These are phyloP conservation scores for Jatropha multifida DNA, from an alignment of 441 rosid genomes.

Conservation along the genomic window DNA sequence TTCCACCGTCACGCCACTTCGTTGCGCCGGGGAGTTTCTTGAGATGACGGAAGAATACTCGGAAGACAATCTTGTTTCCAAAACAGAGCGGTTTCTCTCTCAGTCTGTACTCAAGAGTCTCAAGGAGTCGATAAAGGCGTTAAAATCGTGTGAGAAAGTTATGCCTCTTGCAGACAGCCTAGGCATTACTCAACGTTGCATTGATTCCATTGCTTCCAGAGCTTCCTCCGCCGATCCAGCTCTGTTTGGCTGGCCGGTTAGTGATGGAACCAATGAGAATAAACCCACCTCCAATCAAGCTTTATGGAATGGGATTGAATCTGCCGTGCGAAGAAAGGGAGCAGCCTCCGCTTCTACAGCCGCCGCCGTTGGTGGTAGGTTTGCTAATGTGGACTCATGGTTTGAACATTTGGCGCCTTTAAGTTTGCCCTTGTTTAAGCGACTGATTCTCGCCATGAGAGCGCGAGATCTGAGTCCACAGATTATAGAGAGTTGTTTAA, in stretches of 20 bases:
- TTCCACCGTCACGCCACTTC: conserved; percentile 71
- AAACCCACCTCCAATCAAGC: conserved; percentile 30
- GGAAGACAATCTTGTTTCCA: conserved; percentile 73
- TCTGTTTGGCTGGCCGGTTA: conserved; percentile 90
- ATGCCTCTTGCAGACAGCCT: conserved; percentile 62
- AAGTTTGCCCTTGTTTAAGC: conserved; percentile 57
- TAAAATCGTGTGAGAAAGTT: conserved; percentile 75
- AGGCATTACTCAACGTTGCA: conserved; percentile 66
- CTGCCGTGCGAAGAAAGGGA: conserved; percentile 82
- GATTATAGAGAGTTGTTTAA: conserved; percentile 66
- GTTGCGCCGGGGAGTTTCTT: conserved; percentile 83
- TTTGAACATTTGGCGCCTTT: conserved; percentile 68
- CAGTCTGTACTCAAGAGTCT: conserved; percentile 76
- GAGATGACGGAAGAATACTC: conserved; percentile 94
- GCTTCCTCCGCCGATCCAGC: conserved; percentile 86
- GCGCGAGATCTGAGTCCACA: conserved; percentile 66
- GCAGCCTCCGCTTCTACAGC: conserved; percentile 20
- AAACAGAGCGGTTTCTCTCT: conserved; percentile 74
- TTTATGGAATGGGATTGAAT: conserved; percentile 70
- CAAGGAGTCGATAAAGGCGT: conserved; percentile 76
- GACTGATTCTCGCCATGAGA: conserved; percentile 62
- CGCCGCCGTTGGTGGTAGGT: conserved; percentile 34
- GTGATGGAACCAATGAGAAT: conserved; percentile 28
- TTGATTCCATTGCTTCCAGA: conserved; percentile 66
- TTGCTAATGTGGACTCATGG: conserved; percentile 82